Conservation (phyloP, 495 filamentous ascomycete genomes). For the Entonaema liquescens region DNA sequence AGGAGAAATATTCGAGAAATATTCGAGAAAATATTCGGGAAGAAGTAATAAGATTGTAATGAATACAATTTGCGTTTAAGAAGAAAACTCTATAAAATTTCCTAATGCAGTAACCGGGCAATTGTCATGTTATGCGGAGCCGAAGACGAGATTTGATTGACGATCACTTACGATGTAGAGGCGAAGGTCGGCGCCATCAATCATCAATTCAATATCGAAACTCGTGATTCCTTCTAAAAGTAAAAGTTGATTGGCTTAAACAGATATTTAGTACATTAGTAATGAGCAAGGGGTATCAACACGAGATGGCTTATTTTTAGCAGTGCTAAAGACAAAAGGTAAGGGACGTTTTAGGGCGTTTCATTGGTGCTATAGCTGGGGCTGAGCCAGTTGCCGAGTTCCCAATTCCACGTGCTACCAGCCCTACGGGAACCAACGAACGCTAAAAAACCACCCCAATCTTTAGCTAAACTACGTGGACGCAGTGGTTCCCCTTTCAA, state of each 20-base stretch:
- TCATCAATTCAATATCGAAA: background rate
- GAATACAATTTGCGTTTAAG: too few relatives aligned
- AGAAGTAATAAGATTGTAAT: too few relatives aligned
- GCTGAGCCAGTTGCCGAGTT: background rate
- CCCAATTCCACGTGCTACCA: slow-evolving; percentile 26
- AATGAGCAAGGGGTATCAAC: background rate
- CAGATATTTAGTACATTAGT: background rate
- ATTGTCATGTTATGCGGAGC: background rate
- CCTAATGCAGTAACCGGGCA: background rate
- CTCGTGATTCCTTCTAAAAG: background rate
- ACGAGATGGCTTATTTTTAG: slow-evolving; percentile 31
- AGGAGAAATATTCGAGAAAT: background rate
- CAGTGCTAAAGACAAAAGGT: background rate
- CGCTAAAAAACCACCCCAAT: background rate
- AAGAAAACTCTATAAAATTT: background rate
- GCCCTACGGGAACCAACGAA: slow-evolving; percentile 23
- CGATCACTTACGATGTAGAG: background rate
- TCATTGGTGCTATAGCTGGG: slow-evolving; percentile 1
- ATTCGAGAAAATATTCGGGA: background rate
- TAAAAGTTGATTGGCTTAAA: background rate
- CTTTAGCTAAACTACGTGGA: background rate
- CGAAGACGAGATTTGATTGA: background rate
- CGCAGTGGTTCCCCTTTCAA: background rate
- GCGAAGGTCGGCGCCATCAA: background rate
- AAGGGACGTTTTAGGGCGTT: slow-evolving; percentile 1